Percentiles rank a stretch among this genome's conserved stretches.
Evolutionary conservation across 2,329 filamentous ascomycete species (phyloP).

Genomic region (Tricladium varicosporioides): DNA sequence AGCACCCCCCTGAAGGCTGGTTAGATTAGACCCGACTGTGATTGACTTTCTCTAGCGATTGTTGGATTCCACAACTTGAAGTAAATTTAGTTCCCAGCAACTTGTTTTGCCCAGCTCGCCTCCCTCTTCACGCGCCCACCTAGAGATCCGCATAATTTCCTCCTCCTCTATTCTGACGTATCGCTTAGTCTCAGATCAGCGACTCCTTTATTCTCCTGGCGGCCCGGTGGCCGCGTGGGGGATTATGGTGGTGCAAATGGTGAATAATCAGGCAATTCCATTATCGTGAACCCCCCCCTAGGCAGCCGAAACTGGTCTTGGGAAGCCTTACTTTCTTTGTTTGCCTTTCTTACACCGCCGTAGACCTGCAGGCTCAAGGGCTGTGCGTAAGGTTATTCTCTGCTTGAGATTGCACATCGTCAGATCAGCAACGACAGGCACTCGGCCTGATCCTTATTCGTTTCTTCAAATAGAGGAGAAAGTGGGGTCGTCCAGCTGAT

Average conservation of each 20-base stretch:
- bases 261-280: slow-evolving; percentile 4
- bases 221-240: slow-evolving; percentile 3
- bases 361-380: slow-evolving; percentile 8
- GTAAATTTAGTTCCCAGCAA: not conserved
- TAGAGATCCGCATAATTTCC: not conserved
- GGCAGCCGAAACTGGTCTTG: slow-evolving; percentile 1
- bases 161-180: not conserved
- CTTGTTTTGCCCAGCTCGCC: not conserved
- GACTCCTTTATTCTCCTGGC: not conserved
- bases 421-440: slow-evolving; percentile 1
- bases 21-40: no score
- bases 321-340: slow-evolving; percentile 14
- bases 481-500: slow-evolving; percentile 7
- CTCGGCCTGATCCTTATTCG: slow-evolving; percentile 5
- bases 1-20: no score
- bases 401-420: slow-evolving; percentile 4
- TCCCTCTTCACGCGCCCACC: not conserved
- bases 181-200: slow-evolving; percentile 1
- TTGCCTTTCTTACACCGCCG: slow-evolving; percentile 11
- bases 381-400: slow-evolving; percentile 5
- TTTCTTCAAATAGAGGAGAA: slow-evolving; percentile 3
- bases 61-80: no score
- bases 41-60: no score
- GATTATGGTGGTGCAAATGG: not conserved
- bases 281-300: slow-evolving; percentile 9